phyloP scores from a whole-genome alignment of 2,329 filamentous ascomycete genomes.

The Xylariaceae sp. region DNA sequence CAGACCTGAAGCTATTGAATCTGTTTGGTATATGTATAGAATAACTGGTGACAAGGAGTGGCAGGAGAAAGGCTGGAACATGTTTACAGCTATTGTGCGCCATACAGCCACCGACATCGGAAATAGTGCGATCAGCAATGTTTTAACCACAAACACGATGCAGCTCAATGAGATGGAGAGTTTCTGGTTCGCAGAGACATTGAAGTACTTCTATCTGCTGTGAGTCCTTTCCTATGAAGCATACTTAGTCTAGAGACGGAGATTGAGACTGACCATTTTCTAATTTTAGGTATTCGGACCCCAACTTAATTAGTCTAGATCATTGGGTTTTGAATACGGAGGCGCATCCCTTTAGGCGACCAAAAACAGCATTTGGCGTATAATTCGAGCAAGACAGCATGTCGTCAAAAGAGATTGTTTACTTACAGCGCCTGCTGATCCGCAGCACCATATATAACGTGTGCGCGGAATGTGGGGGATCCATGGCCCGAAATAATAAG shows the following conservation, averaged over 20 bases:
- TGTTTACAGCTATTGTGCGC: conserved; percentile 76
- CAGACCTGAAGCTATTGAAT: conserved; percentile 86
- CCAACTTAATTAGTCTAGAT: conserved; percentile 66
- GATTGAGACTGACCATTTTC: neutral
- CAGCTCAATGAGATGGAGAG: conserved; percentile 76
- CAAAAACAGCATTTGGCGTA: conserved; percentile 26
- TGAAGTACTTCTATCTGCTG: conserved; percentile 91
- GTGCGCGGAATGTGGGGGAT: neutral
- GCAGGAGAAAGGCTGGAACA: conserved; percentile 84
- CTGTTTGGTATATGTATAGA: conserved; percentile 88
- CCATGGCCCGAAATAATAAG: conserved; percentile 15
- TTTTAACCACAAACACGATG: conserved; percentile 51
- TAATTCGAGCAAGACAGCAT: conserved; percentile 8
- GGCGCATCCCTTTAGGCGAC: conserved; percentile 42
- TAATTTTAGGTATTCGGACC: conserved; percentile 48
- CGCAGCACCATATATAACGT: conserved; percentile 9
- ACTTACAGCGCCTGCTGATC: neutral
- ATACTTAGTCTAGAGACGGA: neutral
- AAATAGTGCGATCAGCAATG: conserved; percentile 73
- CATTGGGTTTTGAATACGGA: conserved; percentile 65
- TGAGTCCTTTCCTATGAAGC: conserved; percentile 56
- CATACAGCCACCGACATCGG: conserved; percentile 70
- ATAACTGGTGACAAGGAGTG: conserved; percentile 79
- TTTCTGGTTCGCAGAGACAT: conserved; percentile 88
- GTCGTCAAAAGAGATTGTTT: neutral